Evolutionary conservation across 148 eudicot genomes (phyloP), one percentile per base, ranked within the genome.

Genomic region (Nepenthes mirabilis): DNA sequence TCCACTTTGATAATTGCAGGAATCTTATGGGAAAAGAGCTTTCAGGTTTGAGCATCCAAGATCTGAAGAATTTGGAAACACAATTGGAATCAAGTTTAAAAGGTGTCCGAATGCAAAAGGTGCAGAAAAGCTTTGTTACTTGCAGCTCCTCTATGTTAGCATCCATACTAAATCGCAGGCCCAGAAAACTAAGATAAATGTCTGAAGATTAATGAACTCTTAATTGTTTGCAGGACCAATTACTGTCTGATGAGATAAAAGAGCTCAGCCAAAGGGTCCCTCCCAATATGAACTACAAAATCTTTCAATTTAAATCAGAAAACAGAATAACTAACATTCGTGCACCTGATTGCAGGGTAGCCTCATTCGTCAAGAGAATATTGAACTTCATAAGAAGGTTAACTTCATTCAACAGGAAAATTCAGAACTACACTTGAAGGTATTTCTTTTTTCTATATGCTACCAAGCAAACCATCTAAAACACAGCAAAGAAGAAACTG

Each of bases 1-100:
- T 53, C 64, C 48, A 37, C 35, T 11, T 33, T 40, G 45, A 60
- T 55, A 55, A 63, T 62, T 78, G 71, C 84, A 91, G 97, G 84
- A 79, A 79, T 62, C 84, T 88, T 36, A 34, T 79, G 79, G 95
- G 97, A 65, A 80, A 85, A 75, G 81, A 82, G 52, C 90, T 91
- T 58, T 83, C 93, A 62, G 88, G 90, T 71, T 69, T 88, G 80
- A 77, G 72, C 58, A 40, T 70, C 68, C 73, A 83, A 55, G 93
- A 88, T 68, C 70, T 91, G 63, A 79, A 81, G 57, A 82, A 70
- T 70, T 77, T 91, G 72, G 95, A 86, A 75, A 82, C 67, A 55
- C 87, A 82, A 74, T 73, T 91, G 56, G 84, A 83, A 67, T 68
- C 66, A 67, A 81, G 90, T 67, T 63, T 85, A 70, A 83, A 78